Conservation (phyloP, 371 early-diverging fungal genomes). For the Mucor sp. region DNA sequence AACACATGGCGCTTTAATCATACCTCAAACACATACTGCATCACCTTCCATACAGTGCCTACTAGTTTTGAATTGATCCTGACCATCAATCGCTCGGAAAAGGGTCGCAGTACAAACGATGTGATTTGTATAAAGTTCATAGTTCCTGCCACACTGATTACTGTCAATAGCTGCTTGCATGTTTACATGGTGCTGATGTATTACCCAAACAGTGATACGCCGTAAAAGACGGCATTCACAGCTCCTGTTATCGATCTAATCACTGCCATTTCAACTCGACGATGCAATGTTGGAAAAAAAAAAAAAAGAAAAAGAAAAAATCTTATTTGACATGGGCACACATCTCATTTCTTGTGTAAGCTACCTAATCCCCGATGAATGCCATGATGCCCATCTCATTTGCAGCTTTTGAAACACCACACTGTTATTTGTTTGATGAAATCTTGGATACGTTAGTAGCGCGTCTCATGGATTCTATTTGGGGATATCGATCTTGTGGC, state of each 20-base stretch:
- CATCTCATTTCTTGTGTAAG: background rate
- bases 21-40: constrained; percentile 65
- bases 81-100: constrained; percentile 55
- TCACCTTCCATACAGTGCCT: constrained; percentile 64
- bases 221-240: constrained; percentile 33
- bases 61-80: constrained; percentile 61
- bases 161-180: background rate
- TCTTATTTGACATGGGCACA: constrained; percentile 4
- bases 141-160: constrained; percentile 40
- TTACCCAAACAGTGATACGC: constrained; percentile 49
- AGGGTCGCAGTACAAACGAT: constrained; percentile 56
- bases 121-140: constrained; percentile 60
- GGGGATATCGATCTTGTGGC: no score
- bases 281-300: background rate
- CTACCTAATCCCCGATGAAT: background rate
- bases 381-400: no score
- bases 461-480: background rate
- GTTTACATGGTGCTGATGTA: background rate
- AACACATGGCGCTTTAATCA: background rate
- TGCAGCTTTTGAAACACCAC: background rate
- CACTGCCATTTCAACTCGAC: constrained; percentile 15
- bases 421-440: background rate
- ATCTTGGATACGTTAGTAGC: background rate
- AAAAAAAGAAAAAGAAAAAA: background rate
- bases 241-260: constrained; percentile 32